These are phyloP conservation scores for Kwoniella dejecticola DNA, from an alignment of 768 basidiomycete species.

Conservation along the genomic window DNA sequence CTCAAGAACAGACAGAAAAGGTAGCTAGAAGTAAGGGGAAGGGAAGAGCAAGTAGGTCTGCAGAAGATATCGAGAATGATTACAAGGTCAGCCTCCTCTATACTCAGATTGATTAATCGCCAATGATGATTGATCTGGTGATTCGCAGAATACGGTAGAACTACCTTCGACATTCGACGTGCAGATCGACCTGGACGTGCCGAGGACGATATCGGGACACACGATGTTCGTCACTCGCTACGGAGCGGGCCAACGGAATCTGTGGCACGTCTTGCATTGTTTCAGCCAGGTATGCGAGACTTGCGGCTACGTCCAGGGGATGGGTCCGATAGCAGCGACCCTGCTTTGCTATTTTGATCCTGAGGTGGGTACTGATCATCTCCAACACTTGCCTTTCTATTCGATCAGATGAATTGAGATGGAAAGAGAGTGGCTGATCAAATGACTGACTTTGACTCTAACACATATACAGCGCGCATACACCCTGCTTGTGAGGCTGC, in stretches of 20 bases:
- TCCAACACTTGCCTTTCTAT: not conserved
- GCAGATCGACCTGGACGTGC: slow-evolving; percentile 97
- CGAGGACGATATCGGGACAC: slow-evolving; percentile 91
- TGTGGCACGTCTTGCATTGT: slow-evolving; percentile 91
- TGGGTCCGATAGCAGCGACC: slow-evolving; percentile 96
- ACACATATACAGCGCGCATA: slow-evolving; percentile 65
- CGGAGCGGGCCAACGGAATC: slow-evolving; percentile 88
- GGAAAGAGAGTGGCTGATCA: too few species aligned
- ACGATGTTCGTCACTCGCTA: slow-evolving; percentile 93
- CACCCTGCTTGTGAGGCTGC: slow-evolving; percentile 78
- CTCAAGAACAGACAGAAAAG: slow-evolving; percentile 56
- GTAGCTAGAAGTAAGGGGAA: slow-evolving; percentile 25
- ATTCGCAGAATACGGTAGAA: slow-evolving; percentile 64
- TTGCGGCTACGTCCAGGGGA: slow-evolving; percentile 98
- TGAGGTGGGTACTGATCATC: slow-evolving; percentile 58
- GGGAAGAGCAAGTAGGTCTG: slow-evolving; percentile 57
- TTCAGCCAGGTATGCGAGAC: slow-evolving; percentile 80
- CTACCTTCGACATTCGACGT: slow-evolving; percentile 86
- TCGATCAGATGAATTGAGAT: too few species aligned
- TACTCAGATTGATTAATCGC: too few species aligned
- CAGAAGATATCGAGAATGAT: too few species aligned
- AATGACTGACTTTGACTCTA: not conserved
- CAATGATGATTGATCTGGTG: too few species aligned
- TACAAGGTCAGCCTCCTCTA: slow-evolving; percentile 54
- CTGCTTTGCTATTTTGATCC: slow-evolving; percentile 91